Evolutionary conservation across 768 basidiomycete genomes (phyloP), one percentile per base, ranked within the genome.

Genomic region (Dacryopinax primogenitus): DNA sequence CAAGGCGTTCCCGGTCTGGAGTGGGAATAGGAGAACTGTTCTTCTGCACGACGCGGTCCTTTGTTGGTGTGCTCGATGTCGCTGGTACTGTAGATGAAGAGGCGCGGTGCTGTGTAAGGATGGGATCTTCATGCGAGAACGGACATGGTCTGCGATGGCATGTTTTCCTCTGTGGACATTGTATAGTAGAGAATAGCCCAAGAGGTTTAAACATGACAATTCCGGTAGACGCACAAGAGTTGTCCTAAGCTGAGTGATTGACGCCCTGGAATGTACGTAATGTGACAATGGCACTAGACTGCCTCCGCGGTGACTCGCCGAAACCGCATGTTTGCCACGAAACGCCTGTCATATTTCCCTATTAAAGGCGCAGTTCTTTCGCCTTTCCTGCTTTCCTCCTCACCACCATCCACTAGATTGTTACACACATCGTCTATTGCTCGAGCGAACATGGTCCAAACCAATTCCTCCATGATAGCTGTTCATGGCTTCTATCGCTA

Each of bases 71-170:
- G 13, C 67, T 44, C 6, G 63, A 3, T 30, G 44, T 34, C 47
- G 64, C 34, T 21, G 30, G 37, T 13, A 61, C 47, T 18, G 67
- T 62, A 18, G 66, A 30, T 21, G 68, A 26, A 34, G 26, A 36
- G 71, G 63, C 32, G 71, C 63, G 35, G 34, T 63, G 36, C 62
- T 58, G 15, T 32, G 63, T 21, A 51, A 62, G 1, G 62, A 16
- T 15, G 69, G 66, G 63, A 69, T 68, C 64, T 70, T 67, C 44
- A 66, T 91, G 90, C 21, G 85, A 86, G 74, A 86, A 90, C 16
- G 87, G 68, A 72, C 90, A 92, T 34, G 76, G 71, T 7, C 75
- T 66, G 21, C 84, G 77, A 1, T 72, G 72, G 71, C 89, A 90
- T 28, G 11, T 9, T 18, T 28, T 23, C 30, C 32, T 58, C 51